Evolutionary conservation across 495 filamentous ascomycete species (phyloP), one percentile per base, ranked within the genome.

Genomic region (Usnea hakonensis): DNA sequence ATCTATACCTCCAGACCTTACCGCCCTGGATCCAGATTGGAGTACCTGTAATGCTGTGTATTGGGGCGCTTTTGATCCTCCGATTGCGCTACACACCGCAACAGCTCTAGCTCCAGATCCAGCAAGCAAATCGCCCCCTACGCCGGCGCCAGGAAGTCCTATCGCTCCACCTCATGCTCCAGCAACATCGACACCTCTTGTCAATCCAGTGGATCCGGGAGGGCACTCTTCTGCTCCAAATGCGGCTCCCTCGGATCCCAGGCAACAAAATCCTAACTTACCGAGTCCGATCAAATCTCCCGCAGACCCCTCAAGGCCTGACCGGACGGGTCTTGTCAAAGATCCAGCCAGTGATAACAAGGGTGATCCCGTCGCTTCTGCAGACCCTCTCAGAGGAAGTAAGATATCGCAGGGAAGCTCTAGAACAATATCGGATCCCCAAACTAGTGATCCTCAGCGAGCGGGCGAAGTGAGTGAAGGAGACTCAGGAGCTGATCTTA

Each of bases 61-160:
- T 17, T 50, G 46, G 46, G 46, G 46, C 30, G 46, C 46, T 30
- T 50, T 50, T 50, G 46, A 50, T 50, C 46, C 46, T 50, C 46
- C 46, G 6, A 30, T 50, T 50, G 46, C 46, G 26, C 26, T 50
- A 5, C 46, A 50, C 11, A 50, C 10, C 28, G 46, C 46, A 28
- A 50, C 46, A 50, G 46, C 46, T 50, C 23, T 50, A 14, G 46
- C 19, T 50, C 23, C 23, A 30, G 46, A 50, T 50, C 46, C 46
- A 26, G 26, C 13, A 1, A 28, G 30, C 16, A 17, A 17, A 0
- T 50, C 46, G 11, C 46, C 9, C 13, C 26, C 46, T 28, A 50
- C 46, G 13, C 46, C 46, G 14, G 46, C 46, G 16, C 46, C 46
- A 30, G 46, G 46, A 50, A 50, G 46, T 7, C 26, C 46, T 17